Evolutionary conservation across 2,329 filamentous ascomycete genomes (phyloP), one percentile per base, ranked within the genome.

Genomic region (Thelonectria discophora): DNA sequence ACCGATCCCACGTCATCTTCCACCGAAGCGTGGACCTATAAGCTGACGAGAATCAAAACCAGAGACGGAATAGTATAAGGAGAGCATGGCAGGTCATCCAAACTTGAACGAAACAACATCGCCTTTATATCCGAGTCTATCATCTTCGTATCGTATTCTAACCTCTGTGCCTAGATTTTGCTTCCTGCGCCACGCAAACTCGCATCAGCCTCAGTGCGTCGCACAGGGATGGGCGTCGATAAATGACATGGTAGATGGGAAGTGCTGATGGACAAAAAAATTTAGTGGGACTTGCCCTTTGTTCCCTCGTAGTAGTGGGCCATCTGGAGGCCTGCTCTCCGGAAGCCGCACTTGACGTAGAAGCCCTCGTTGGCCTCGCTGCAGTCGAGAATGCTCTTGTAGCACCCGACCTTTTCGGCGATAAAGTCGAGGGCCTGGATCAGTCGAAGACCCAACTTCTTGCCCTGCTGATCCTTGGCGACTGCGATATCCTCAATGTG

Each of bases 401-500:
- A 98, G 80, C 94, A 98, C 57, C 94, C 95, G 60, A 95, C 89
- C 75, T 93, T 87, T 75, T 92, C 88, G 57, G 94, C 93, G 62
- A 98, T 89, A 75, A 85, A 90, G 79, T 98, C 94, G 74, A 99
- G 85, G 8, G 94, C 93, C 80, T 98, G 92, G 72, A 98, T 98
- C 69, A 98, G 90, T 69, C 93, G 87, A 74, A 97, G 81, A 5
- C 95, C 95, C 45, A 98, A 84, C 81, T 97, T 97, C 87, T 98
- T 97, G 70, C 95, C 95, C 79, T 98, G 95, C 80, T 98, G 93
- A 72, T 96, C 92, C 80, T 94, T 93, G 67, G 92, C 89, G 39
- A 99, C 94, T 17, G 94, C 94, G 76, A 99, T 97, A 76, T 99
- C 95, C 78, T 98, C 95, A 78, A 98, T 97, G 79, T 98, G 95